A percentile compares a stretch with the other conserved stretches of the same genome.
phyloP scores from a whole-genome alignment of 2,329 filamentous ascomycete species.

The Claviceps capensis region DNA sequence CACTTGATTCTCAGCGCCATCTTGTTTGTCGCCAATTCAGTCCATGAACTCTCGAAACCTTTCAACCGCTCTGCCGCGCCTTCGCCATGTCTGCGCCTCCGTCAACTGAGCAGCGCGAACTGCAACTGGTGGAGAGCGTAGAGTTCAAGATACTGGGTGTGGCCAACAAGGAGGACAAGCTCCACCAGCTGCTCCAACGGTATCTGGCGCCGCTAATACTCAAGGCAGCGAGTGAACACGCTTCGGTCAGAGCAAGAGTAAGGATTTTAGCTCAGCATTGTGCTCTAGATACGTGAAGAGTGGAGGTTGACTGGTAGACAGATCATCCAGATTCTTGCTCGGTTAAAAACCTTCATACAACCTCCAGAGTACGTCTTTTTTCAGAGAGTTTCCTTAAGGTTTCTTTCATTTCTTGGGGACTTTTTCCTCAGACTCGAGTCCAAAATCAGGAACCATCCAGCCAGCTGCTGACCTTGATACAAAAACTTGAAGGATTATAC shows the following conservation, averaged over 20 bases:
- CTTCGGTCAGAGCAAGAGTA: conserved; percentile 67
- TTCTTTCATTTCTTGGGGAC: background rate
- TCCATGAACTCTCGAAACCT: background rate
- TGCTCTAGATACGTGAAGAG: background rate
- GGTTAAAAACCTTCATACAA: conserved; percentile 41
- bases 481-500: conserved; percentile 39
- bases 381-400: background rate
- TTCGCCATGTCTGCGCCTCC: conserved; percentile 20
- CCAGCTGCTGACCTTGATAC: conserved; percentile 1
- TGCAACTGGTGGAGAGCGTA: conserved; percentile 71
- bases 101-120: conserved; percentile 53
- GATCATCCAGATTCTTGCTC: conserved; percentile 36
- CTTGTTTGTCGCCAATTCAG: background rate
- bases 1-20: background rate
- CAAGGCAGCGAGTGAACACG: conserved; percentile 72
- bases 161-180: conserved; percentile 70
- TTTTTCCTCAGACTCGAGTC: background rate
- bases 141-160: conserved; percentile 69
- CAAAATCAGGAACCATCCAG: background rate
- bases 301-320: conserved; percentile 12
- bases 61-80: background rate
- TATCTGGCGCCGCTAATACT: conserved; percentile 74
- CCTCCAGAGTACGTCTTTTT: conserved; percentile 28
- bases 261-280: conserved; percentile 4
- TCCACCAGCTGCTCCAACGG: conserved; percentile 61